Evolutionary conservation across 2,329 filamentous ascomycete species (phyloP).

Genomic region (Tolypocladium endophyticum): DNA sequence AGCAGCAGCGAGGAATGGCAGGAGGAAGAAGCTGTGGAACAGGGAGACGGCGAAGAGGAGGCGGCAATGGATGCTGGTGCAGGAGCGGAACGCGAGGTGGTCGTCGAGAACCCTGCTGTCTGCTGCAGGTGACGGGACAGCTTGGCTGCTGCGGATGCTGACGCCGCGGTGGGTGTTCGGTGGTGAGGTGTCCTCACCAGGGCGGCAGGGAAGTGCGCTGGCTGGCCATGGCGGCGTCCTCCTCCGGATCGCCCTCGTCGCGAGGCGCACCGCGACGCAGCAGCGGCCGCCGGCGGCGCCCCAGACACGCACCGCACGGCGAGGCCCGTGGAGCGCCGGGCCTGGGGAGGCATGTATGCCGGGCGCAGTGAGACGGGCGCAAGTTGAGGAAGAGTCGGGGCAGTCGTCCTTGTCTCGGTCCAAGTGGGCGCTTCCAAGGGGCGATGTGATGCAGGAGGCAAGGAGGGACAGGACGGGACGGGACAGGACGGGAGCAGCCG

Average conservation of each 20-base stretch:
- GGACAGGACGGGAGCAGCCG: background rate
- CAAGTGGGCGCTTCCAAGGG: background rate
- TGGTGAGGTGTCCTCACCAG: background rate
- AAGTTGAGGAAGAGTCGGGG: background rate
- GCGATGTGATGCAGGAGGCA: background rate
- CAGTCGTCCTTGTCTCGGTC: background rate
- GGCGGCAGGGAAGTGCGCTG: background rate
- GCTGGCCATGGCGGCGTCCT: background rate
- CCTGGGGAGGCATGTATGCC: constrained; percentile 19
- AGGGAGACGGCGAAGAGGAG: background rate
- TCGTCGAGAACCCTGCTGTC: background rate
- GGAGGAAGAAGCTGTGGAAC: constrained; percentile 2
- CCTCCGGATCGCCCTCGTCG: background rate
- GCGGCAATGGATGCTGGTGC: background rate
- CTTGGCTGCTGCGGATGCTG: background rate
- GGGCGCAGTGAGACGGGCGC: background rate
- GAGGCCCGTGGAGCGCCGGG: constrained; percentile 18
- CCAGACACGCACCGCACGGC: constrained; percentile 8
- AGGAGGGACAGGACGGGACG: background rate
- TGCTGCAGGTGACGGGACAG: constrained; percentile 1
- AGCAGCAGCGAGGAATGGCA: constrained; percentile 1
- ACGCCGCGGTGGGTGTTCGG: background rate
- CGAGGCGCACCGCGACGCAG: background rate
- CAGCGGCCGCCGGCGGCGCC: background rate
- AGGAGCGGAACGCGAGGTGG: background rate